These are phyloP conservation scores for Colletotrichum noveboracense DNA, from an alignment of 2,329 filamentous ascomycete species.

Conservation along the genomic window DNA sequence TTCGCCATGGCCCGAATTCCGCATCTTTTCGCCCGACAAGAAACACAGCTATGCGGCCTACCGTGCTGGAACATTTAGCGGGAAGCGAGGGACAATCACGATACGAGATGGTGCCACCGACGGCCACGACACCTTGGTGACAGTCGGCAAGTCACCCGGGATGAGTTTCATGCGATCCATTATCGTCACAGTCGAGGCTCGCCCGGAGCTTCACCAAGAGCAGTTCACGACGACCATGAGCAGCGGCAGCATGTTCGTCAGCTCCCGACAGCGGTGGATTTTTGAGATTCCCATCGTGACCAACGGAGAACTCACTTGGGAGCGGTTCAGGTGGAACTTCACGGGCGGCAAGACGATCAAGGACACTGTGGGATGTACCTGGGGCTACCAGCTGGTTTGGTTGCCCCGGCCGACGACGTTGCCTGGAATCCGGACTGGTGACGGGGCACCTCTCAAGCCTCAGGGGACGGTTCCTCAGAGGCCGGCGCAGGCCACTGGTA, in stretches of 20 bases:
- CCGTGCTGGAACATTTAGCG: not conserved
- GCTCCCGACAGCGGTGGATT: not conserved
- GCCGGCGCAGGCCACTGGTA: not conserved
- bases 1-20: not conserved
- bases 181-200: not conserved
- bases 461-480: not conserved
- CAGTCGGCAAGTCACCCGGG: not conserved
- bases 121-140: not conserved
- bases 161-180: not conserved
- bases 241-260: not conserved
- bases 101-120: not conserved
- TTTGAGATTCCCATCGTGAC: not conserved
- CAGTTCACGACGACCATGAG: not conserved
- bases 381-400: not conserved
- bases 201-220: not conserved
- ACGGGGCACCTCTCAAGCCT: not conserved
- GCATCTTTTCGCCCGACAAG: not conserved
- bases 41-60: not conserved
- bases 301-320: not conserved
- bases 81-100: not conserved
- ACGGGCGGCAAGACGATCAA: not conserved
- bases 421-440: not conserved
- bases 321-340: not conserved
- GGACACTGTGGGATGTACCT: not conserved
- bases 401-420: not conserved